Evolutionary conservation across 352 stramenopile species (phyloP).

Genomic region (Phytophthora meadii): DNA sequence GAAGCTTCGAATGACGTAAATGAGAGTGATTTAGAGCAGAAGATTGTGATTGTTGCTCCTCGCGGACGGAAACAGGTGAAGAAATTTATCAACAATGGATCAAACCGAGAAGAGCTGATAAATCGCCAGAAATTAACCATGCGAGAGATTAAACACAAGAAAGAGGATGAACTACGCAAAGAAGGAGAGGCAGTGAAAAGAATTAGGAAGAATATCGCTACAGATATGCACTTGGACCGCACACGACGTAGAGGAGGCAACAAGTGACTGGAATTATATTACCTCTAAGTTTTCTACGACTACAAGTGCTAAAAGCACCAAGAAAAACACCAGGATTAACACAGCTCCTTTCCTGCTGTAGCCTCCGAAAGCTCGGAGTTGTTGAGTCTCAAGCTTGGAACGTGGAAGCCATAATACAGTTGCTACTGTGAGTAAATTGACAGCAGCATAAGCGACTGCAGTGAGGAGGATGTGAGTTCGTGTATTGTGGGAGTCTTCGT

Average conservation of each 20-base stretch:
- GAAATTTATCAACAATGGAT: constrained; percentile 8
- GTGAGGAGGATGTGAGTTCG: constrained; percentile 32
- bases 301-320: constrained; percentile 36
- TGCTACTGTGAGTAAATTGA: constrained; percentile 39
- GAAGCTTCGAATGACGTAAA: constrained; percentile 4
- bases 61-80: constrained; percentile 14
- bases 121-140: constrained; percentile 50
- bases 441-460: constrained; percentile 22
- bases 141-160: constrained; percentile 52
- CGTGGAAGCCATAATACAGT: constrained; percentile 39
- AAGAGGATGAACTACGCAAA: constrained; percentile 51
- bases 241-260: constrained; percentile 36
- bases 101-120: constrained; percentile 39
- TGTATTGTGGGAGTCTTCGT: constrained; percentile 34
- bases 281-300: constrained; percentile 41
- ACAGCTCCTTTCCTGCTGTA: constrained; percentile 40
- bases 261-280: constrained; percentile 13
- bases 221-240: constrained; percentile 47
- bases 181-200: constrained; percentile 42
- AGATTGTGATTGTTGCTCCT: constrained; percentile 28
- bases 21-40: neutral
- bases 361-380: constrained; percentile 41
- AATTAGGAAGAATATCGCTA: constrained; percentile 44
- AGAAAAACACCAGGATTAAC: constrained; percentile 36
- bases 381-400: constrained; percentile 54